A percentile compares a stretch with the other conserved stretches of the same genome.
phyloP scores from a whole-genome alignment of 371 early-diverging fungal genomes.

The Mucor piriformis region DNA sequence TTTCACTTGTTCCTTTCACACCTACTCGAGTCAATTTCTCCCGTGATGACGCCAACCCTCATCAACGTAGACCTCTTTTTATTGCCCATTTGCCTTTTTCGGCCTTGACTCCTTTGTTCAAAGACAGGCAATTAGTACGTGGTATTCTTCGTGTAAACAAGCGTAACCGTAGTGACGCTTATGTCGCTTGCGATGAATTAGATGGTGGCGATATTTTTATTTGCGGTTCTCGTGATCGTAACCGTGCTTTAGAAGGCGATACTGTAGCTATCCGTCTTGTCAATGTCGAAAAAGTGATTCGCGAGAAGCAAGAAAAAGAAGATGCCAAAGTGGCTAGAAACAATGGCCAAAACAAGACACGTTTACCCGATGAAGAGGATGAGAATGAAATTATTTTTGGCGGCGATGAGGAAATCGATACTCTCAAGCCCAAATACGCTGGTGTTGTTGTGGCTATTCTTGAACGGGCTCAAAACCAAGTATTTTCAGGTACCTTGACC shows the following conservation, averaged over 20 bases:
- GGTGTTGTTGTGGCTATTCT: constrained; percentile 72
- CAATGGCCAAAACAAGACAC: constrained; percentile 39
- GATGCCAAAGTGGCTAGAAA: constrained; percentile 55
- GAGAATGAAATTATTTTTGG: constrained; percentile 57
- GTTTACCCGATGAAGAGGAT: constrained; percentile 54
- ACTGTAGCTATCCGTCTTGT: constrained; percentile 82
- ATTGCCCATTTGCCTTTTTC: constrained; percentile 64
- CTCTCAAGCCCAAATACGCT: constrained; percentile 63
- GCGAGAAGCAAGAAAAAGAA: constrained; percentile 61
- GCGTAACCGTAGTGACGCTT: constrained; percentile 81
- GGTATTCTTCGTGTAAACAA: constrained; percentile 87
- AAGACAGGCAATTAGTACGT: constrained; percentile 52
- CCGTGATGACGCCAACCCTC: constrained; percentile 55
- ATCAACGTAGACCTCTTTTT: constrained; percentile 60
- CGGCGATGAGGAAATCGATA: constrained; percentile 59
- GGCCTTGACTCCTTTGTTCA: constrained; percentile 54
- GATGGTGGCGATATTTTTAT: constrained; percentile 76
- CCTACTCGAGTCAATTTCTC: constrained; percentile 57
- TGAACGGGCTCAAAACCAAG: constrained; percentile 63
- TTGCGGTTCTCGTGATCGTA: constrained; percentile 75
- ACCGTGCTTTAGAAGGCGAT: constrained; percentile 90
- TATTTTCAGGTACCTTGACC: constrained; percentile 66
- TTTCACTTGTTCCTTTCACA: constrained; percentile 48
- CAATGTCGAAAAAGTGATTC: constrained; percentile 65
- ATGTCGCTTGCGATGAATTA: constrained; percentile 74